phyloP scores from a whole-genome alignment of 805 yeast species.

The Hanseniaspora meyeri region DNA sequence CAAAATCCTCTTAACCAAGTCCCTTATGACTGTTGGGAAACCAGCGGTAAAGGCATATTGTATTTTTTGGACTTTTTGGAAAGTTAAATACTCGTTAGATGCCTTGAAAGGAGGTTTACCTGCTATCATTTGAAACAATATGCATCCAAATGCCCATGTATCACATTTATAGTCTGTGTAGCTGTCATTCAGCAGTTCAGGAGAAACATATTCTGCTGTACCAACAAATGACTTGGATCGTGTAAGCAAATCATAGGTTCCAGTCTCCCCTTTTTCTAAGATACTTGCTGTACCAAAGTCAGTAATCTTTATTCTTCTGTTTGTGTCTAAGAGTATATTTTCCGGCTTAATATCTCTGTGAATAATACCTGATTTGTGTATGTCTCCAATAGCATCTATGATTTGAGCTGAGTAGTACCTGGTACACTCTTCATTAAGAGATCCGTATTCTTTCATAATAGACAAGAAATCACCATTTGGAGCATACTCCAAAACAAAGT shows the following conservation, averaged over 20 bases:
- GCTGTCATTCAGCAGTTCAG: constrained; percentile 63
- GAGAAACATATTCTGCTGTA: constrained; percentile 74
- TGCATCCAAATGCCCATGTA: constrained; percentile 98
- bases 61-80: constrained; percentile 67
- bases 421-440: constrained; percentile 57
- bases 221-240: constrained; percentile 76
- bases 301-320: constrained; percentile 54
- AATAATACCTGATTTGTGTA: constrained; percentile 64
- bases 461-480: constrained; percentile 64
- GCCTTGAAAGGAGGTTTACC: constrained; percentile 85
- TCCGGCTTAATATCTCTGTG: constrained; percentile 81
- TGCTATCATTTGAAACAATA: constrained; percentile 86
- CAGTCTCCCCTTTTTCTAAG: constrained; percentile 40
- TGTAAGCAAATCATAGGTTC: constrained; percentile 50
- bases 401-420: constrained; percentile 62
- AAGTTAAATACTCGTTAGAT: constrained; percentile 66
- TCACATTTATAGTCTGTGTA: constrained; percentile 86
- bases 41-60: constrained; percentile 80
- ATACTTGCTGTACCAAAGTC: constrained; percentile 79
- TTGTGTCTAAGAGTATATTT: constrained; percentile 53
- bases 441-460: constrained; percentile 55
- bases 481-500: constrained; percentile 68
- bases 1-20: constrained; percentile 56
- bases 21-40: constrained; percentile 61
- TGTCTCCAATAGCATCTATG: constrained; percentile 55